phyloP scores from a whole-genome alignment of 768 basidiomycete genomes.

The Kwoniella europaea region DNA sequence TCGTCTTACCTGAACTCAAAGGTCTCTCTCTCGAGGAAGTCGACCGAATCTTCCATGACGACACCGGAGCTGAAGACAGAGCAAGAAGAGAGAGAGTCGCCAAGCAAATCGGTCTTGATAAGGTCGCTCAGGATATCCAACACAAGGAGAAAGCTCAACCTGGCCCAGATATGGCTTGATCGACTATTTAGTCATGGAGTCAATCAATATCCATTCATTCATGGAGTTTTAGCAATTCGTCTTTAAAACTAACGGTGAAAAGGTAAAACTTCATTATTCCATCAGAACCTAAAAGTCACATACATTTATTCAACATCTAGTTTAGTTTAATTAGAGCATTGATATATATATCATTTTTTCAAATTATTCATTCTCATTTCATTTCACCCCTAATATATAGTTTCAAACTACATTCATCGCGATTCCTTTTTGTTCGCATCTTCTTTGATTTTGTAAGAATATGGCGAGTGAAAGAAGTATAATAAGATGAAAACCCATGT shows the following conservation, averaged over 20 bases:
- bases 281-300: no score
- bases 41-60: slow-evolving; percentile 81
- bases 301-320: no score
- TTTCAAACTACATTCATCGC: no score
- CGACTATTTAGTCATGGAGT: neutral
- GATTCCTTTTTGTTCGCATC: no score
- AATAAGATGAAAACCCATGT: no score
- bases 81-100: slow-evolving; percentile 64
- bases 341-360: no score
- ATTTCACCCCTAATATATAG: no score
- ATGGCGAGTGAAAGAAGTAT: no score
- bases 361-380: no score
- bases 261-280: neutral
- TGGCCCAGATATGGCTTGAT: slow-evolving; percentile 16
- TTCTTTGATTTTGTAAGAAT: no score
- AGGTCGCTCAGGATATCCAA: slow-evolving; percentile 48
- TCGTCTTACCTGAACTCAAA: slow-evolving; percentile 62
- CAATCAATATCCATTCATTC: neutral
- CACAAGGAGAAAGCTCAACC: slow-evolving; percentile 44
- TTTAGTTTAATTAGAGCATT: no score
- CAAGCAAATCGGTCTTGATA: slow-evolving; percentile 68
- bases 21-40: slow-evolving; percentile 81
- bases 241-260: neutral
- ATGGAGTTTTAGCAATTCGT: neutral
- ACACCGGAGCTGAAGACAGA: slow-evolving; percentile 65